Evolutionary conservation across 1,284 basidiomycete genomes (phyloP), one percentile per base, ranked within the genome.

Genomic region (Cryptococcus maquisensis): DNA sequence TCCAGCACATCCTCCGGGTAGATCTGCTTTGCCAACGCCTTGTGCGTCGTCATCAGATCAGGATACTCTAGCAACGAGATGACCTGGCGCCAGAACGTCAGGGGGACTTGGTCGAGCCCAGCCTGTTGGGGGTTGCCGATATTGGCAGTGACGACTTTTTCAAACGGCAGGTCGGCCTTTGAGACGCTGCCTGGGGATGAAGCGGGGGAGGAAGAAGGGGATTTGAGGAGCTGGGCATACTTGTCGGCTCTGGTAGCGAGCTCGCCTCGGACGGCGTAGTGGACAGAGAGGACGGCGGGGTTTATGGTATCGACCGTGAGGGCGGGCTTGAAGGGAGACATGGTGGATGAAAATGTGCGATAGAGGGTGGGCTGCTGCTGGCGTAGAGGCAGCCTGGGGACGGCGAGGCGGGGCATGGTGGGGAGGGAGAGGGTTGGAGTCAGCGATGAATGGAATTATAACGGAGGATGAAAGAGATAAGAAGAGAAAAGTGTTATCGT

Each of bases 91-190:
- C 86, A 84, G 76, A 91, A 98, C 8, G 95, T 97, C 59, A 98
- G 84, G 1, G 94, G 91, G 21, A 86, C 84, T 75, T 98, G 96
- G 74, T 97, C 86, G 43, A 98, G 81, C 1, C 90, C 91, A 70
- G 87, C 87, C 77, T 97, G 95, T 78, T 98, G 95, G 0, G 95
- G 95, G 73, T 98, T 98, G 9, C 95, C 95, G 56, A 98, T 98
- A 79, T 98, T 98, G 62, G 92, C 91, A 23, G 86, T 90, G 72
- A 98, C 92, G 74, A 98, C 82, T 65, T 85, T 85, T 70, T 86
- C 82, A 74, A 98, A 98, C 21, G 92, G 90, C 18, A 98, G 81
- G 7, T 69, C 59, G 37, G 24, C 12, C 28, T 10, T 6, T 0
- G 45, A 18, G 21, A 79, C 10, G 6, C 32, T 24, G 20, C 23